Evolutionary conservation across 1,139 yeast genomes (phyloP).

Genomic region (Suhomyces bribrorum): DNA sequence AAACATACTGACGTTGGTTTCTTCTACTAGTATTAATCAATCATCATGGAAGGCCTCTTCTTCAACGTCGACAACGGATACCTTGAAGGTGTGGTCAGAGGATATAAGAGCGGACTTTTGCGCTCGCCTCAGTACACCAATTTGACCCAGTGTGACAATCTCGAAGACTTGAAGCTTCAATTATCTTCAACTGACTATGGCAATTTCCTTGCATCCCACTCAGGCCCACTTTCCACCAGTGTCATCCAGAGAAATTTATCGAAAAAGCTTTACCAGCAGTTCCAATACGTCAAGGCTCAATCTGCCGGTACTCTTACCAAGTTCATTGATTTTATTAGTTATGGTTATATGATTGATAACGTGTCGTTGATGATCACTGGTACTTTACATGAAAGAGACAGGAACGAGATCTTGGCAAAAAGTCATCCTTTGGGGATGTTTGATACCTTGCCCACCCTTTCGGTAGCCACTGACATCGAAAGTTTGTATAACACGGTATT

Average conservation of each 20-base stretch:
- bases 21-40: slow-evolving; percentile 1
- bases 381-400: slow-evolving; percentile 91
- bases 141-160: slow-evolving; percentile 91
- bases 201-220: slow-evolving; percentile 78
- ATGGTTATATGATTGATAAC: slow-evolving; percentile 98
- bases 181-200: slow-evolving; percentile 96
- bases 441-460: slow-evolving; percentile 91
- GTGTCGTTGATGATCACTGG: slow-evolving; percentile 96
- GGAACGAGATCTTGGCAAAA: slow-evolving; percentile 79
- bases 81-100: slow-evolving; percentile 93
- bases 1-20: background rate
- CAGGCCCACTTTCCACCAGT: slow-evolving; percentile 80
- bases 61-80: slow-evolving; percentile 89
- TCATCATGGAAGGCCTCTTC: slow-evolving; percentile 76
- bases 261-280: slow-evolving; percentile 75
- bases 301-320: slow-evolving; percentile 77
- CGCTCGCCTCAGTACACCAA: slow-evolving; percentile 81
- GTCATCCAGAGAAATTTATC: slow-evolving; percentile 79
- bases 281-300: slow-evolving; percentile 81
- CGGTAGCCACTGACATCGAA: slow-evolving; percentile 93
- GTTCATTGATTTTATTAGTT: slow-evolving; percentile 88
- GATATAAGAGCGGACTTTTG: slow-evolving; percentile 83
- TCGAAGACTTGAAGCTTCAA: slow-evolving; percentile 92
- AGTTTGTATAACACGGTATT: slow-evolving; percentile 91
- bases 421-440: slow-evolving; percentile 99